Conservation (phyloP, 116 monocot genomes). For the Dioscorea cayenensis region DNA sequence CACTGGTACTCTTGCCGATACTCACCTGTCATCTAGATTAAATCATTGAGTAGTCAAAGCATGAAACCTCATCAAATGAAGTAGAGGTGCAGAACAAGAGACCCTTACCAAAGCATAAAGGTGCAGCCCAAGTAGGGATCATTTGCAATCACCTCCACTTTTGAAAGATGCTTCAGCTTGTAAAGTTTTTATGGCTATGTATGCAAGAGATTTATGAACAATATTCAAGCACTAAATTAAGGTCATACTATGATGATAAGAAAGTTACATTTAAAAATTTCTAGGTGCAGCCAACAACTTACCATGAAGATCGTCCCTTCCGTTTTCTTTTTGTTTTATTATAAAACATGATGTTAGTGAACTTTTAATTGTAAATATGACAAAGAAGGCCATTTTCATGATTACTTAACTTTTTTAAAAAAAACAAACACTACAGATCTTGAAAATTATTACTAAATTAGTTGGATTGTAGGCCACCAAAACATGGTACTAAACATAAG, state of each 20-base stretch:
- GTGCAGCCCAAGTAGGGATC: slow-evolving; percentile 91
- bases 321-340: too few relatives aligned
- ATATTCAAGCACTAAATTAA: not conserved
- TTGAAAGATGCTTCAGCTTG: slow-evolving; percentile 92
- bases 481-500: not conserved
- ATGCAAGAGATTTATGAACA: not conserved
- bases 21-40: slow-evolving; percentile 88
- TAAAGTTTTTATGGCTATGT: slow-evolving; percentile 85
- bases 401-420: too few relatives aligned
- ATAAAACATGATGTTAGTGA: too few relatives aligned
- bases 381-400: too few relatives aligned
- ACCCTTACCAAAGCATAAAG: slow-evolving; percentile 73
- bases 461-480: too few relatives aligned
- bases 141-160: slow-evolving; percentile 83
- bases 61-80: not conserved
- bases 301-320: too few relatives aligned
- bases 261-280: too few relatives aligned
- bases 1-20: not conserved
- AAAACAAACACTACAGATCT: too few relatives aligned
- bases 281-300: too few relatives aligned
- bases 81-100: not conserved
- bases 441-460: not conserved
- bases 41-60: not conserved
- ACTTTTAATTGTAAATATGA: too few relatives aligned
- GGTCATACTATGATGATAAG: too few relatives aligned